Conservation (phyloP, 495 filamentous ascomycete species). For the Xylaria nigripes region DNA sequence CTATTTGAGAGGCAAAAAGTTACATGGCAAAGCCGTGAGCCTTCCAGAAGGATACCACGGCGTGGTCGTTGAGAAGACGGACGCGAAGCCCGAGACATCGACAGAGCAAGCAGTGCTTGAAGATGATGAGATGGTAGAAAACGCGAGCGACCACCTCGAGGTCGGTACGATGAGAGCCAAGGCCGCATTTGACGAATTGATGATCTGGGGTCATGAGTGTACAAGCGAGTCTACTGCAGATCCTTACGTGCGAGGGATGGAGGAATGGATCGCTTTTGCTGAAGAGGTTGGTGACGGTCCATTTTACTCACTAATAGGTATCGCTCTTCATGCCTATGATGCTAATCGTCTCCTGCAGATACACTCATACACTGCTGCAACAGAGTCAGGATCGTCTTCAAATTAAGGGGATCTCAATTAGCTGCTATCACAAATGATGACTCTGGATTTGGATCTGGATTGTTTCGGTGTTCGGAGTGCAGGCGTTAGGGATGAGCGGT, state of each 20-base stretch:
- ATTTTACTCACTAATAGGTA: not conserved
- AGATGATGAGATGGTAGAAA: conserved; percentile 33
- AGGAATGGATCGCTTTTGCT: conserved; percentile 80
- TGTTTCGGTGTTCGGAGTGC: not conserved
- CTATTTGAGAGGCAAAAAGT: conserved; percentile 77
- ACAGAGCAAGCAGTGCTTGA: conserved; percentile 18
- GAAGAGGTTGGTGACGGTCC: conserved; percentile 38
- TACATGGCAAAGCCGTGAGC: conserved; percentile 57
- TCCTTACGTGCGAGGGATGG: conserved; percentile 53
- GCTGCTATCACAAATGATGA: not conserved
- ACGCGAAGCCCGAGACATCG: conserved; percentile 20
- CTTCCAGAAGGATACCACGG: conserved; percentile 74
- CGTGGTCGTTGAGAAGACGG: conserved; percentile 29
- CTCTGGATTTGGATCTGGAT: not conserved
- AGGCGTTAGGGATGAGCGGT: not conserved
- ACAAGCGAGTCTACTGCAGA: conserved; percentile 42
- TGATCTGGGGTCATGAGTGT: conserved; percentile 76
- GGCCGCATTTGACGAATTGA: conserved; percentile 65
- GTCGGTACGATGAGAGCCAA: conserved; percentile 52
- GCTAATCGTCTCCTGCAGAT: conserved; percentile 11
- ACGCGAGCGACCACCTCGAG: conserved; percentile 41
- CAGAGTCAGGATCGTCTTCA: not conserved
- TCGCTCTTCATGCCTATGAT: not conserved
- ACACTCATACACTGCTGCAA: conserved; percentile 20
- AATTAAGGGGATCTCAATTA: not conserved